Evolutionary conservation across 208 protist genomes (phyloP).

Genomic region (Leishmania tropica): DNA sequence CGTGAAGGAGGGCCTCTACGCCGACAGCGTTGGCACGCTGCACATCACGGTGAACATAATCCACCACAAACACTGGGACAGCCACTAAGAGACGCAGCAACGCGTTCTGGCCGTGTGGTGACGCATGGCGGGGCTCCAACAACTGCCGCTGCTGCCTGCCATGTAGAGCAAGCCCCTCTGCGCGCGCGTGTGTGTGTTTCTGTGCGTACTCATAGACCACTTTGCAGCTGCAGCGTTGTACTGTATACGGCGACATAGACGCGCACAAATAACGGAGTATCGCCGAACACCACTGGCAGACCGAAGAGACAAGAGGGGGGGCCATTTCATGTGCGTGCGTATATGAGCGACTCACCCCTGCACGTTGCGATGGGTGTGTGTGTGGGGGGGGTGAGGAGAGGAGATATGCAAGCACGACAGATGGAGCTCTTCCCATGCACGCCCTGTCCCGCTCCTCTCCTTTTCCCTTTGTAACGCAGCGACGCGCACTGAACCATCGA

Average conservation of each 20-base stretch:
- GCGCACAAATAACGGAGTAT: neutral
- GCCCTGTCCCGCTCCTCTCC: neutral
- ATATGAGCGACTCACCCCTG: neutral
- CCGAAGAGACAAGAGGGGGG: no score
- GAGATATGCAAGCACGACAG: neutral
- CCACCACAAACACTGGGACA: constrained; percentile 30
- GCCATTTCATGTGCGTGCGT: neutral
- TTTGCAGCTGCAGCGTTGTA: neutral
- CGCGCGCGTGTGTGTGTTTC: neutral
- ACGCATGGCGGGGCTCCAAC: neutral
- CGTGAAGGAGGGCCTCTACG: constrained; percentile 47
- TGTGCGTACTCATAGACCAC: neutral
- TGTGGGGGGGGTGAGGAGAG: neutral
- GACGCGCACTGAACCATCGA: neutral
- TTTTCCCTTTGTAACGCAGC: neutral
- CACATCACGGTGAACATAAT: constrained; percentile 56
- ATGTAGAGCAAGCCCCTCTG: neutral
- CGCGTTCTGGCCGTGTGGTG: neutral
- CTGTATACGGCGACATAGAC: neutral
- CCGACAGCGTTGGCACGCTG: constrained; percentile 50
- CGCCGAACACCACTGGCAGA: neutral
- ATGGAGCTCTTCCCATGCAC: neutral
- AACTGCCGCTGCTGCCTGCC: neutral
- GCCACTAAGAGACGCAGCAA: neutral
- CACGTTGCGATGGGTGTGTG: neutral